Evolutionary conservation across 176 grass and related monocot genomes (phyloP), one percentile per base, ranked within the genome.

Genomic region (Pontederia paniculata): DNA sequence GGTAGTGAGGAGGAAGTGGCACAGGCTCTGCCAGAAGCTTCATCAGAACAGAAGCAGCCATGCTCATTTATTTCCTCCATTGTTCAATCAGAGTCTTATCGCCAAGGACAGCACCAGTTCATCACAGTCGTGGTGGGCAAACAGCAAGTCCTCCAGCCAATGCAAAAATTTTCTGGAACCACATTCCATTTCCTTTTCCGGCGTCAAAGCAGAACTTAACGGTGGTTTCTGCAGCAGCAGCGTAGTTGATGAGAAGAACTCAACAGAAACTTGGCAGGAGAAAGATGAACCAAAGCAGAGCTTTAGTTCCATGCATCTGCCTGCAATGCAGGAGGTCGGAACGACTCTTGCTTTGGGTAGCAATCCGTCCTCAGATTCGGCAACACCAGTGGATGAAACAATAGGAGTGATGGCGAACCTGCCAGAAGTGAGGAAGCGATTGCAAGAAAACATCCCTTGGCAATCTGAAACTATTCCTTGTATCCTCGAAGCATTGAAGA

Each of bases 1-100:
- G 50, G 90, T 89, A 62, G 50, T 89, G 75, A 89, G 73, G 48
- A 78, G 76, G 53, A 96, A 96, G 81, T 96, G 90, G 90, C 83
- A 84, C 67, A 69, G 82, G 58, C 52, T 89, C 23, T 96, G 90
- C 67, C 66, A 57, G 55, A 89, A 70, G 66, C 82, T 96, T 56
- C 90, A 96, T 60, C 63, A 78, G 16, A 67, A 23, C 28, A 56
- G 56, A 63, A 57, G 45, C 46, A 66, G 52, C 52, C 28, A 37
- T 37, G 28, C 28, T 37, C 77, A 65, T 15, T 62, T 76, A 31
- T 72, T 65, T 57, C 57, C 62, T 58, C 41, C 65, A 18, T 67
- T 50, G 17, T 66, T 81, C 22, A 70, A 28, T 31, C 57, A 54
- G 37, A 44, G 16, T 8, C 10, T 50, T 17, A 12, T 44, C 23